Evolutionary conservation across 2,329 filamentous ascomycete species (phyloP).

Genomic region (Alternaria postmessia): DNA sequence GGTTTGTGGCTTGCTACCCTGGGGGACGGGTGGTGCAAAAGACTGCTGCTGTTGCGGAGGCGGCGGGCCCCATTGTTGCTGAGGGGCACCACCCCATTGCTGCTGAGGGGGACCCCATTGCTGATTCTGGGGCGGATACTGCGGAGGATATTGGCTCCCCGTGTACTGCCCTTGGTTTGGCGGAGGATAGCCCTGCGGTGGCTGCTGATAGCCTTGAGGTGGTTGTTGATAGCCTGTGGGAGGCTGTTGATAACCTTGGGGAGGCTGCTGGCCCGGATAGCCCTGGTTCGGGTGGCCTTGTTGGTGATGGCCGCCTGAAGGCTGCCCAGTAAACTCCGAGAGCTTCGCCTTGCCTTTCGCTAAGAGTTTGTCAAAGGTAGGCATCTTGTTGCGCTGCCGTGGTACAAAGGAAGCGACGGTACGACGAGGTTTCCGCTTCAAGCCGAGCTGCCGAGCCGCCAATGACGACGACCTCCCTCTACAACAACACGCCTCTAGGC

Average conservation of each 20-base stretch:
- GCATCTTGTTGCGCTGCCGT: slow-evolving; percentile 30
- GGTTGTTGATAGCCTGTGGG: slow-evolving; percentile 28
- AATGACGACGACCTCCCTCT: not conserved
- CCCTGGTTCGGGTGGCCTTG: slow-evolving; percentile 29
- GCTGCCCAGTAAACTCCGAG: slow-evolving; percentile 40
- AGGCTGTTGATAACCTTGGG: slow-evolving; percentile 10
- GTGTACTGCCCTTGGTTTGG: slow-evolving; percentile 27
- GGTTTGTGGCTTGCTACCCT: slow-evolving; percentile 43
- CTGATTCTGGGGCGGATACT: slow-evolving; percentile 30
- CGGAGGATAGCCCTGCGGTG: slow-evolving; percentile 9
- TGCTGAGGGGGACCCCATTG: slow-evolving; percentile 24
- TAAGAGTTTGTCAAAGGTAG: slow-evolving; percentile 45
- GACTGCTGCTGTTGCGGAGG: slow-evolving; percentile 37
- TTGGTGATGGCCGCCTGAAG: slow-evolving; percentile 29
- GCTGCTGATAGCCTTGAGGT: slow-evolving; percentile 26
- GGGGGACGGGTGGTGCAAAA: slow-evolving; percentile 41
- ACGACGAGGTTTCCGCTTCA: slow-evolving; percentile 11
- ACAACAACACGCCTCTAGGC: not conserved
- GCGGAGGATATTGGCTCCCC: slow-evolving; percentile 30
- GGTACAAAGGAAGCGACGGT: not conserved
- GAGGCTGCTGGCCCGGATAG: slow-evolving; percentile 25
- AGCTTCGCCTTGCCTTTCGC: slow-evolving; percentile 50
- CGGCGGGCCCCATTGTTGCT: slow-evolving; percentile 32
- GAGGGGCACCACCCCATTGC: slow-evolving; percentile 20
- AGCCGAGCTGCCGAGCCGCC: slow-evolving; percentile 17